Base-by-base conservation (phyloP, 2,329 filamentous ascomycete genomes). In the Parascedosporium putredinis region DNA sequence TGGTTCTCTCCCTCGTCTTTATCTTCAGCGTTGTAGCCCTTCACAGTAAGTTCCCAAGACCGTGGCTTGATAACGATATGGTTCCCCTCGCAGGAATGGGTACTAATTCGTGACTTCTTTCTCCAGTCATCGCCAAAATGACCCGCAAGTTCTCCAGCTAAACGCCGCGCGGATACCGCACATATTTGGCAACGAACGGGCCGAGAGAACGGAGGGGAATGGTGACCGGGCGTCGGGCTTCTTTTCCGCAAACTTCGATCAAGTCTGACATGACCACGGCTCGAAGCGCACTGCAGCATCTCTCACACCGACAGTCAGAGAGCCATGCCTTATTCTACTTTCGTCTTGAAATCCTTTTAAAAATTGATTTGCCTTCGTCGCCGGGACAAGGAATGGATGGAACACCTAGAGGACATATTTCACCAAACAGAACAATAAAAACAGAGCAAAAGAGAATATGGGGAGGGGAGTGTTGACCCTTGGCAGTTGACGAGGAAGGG, bases 11-110 rank as follows among this genome's bases (percentile, higher is more conserved):
- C 63, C 81, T 98, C 61, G 93, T 95, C 55, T 98, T 98, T 71
- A 98, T 98, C 70, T 96, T 98, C 75, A 93, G 86, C 64, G 93
- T 98, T 64, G 93, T 98, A 63, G 90, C 89, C 59, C 78, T 98
- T 64, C 93, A 98, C 74, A 89, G 93, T 97, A 82, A 60, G 88
- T 76, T 43, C 16, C 50, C 25, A 20, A 14, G 2, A 12, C 10
- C 40, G 16, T 12, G 34, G 9, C 9, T 6, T n/a, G n/a, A n/a
- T n/a, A n/a, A 20, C 9, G 5, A 12, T 20, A 29, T 10, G 12
- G 10, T 4, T 7, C 43, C 7, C 27, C 27, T 12, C 27, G 6
- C 27, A 31, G n/a, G n/a, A n/a, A n/a, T n/a, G n/a, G n/a, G 20
- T 23, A 10, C 57, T 61, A 51, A 61, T 53, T 47, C 31, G 6